Conservation (phyloP, 148 eudicot genomes). For the Rhododendron vialii region DNA sequence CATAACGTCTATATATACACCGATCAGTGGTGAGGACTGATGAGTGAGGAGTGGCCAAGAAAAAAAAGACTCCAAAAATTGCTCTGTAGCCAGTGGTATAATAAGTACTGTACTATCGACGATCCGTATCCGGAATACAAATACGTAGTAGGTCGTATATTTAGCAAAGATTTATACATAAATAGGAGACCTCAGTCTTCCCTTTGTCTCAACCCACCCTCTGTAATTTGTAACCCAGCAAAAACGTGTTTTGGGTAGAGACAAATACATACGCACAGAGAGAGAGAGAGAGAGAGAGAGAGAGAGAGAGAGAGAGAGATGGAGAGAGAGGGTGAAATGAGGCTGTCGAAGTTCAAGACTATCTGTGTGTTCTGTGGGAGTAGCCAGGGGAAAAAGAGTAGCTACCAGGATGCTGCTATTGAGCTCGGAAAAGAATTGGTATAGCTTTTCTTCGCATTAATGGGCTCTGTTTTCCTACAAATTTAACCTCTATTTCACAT, state of each 20-base stretch:
- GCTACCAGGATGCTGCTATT: constrained; percentile 97
- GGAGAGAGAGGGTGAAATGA: constrained; percentile 64
- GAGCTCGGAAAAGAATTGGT: constrained; percentile 95
- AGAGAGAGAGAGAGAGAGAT: constrained; percentile 22
- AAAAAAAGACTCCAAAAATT: constrained; percentile 1
- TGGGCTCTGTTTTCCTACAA: background rate
- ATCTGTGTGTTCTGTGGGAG: constrained; percentile 99
- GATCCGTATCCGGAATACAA: background rate
- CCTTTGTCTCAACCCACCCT: background rate
- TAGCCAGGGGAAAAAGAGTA: constrained; percentile 90
- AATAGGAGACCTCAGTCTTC: background rate
- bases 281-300: background rate
- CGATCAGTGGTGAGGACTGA: constrained; percentile 11
- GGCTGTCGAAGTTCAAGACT: constrained; percentile 68
- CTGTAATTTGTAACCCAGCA: constrained; percentile 1
- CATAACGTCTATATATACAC: constrained; percentile 11
- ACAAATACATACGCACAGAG: background rate
- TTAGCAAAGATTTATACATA: background rate
- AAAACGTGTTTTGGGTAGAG: background rate
- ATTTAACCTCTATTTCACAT: background rate
- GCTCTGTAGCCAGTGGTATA: background rate
- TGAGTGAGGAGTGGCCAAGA: constrained; percentile 15
- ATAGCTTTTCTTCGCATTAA: constrained; percentile 6
- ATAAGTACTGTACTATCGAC: background rate
- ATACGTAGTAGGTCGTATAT: background rate